Evolutionary conservation across 2,329 filamentous ascomycete species (phyloP).

Genomic region (Calcarisporium arbuscula): DNA sequence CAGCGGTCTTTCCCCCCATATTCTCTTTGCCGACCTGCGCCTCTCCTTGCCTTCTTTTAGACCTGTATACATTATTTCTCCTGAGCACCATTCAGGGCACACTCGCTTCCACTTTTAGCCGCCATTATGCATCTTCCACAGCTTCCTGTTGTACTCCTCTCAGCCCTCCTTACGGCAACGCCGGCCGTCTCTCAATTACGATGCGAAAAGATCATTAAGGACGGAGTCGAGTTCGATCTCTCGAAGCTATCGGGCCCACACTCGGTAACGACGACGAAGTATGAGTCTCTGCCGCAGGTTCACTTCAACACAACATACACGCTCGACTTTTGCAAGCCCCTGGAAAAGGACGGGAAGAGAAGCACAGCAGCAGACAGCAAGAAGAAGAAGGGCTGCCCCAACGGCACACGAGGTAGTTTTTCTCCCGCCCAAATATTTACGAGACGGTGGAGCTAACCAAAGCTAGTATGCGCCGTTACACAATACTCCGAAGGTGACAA

Average conservation of each 20-base stretch:
- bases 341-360: conserved; percentile 57
- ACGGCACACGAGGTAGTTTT: conserved; percentile 57
- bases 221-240: conserved; percentile 59
- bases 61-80: neutral
- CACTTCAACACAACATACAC: conserved; percentile 71
- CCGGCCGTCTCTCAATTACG: conserved; percentile 44
- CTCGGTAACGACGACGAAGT: conserved; percentile 55
- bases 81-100: neutral
- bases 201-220: conserved; percentile 56
- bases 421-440: neutral
- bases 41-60: conserved; percentile 1
- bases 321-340: conserved; percentile 64
- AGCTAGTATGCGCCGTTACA: conserved; percentile 68
- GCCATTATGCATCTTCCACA: conserved; percentile 33
- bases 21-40: neutral
- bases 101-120: conserved; percentile 7
- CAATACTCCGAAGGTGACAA: conserved; percentile 45
- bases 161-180: conserved; percentile 29
- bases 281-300: conserved; percentile 44
- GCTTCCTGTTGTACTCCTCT: conserved; percentile 28
- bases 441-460: neutral
- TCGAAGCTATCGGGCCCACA: conserved; percentile 59
- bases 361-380: no score
- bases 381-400: conserved; percentile 57
- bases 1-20: conserved; percentile 2